Evolutionary conservation across 164 flowering plant species (phyloP), one percentile per base, ranked within the genome.

Genomic region (Malania oleifera): DNA sequence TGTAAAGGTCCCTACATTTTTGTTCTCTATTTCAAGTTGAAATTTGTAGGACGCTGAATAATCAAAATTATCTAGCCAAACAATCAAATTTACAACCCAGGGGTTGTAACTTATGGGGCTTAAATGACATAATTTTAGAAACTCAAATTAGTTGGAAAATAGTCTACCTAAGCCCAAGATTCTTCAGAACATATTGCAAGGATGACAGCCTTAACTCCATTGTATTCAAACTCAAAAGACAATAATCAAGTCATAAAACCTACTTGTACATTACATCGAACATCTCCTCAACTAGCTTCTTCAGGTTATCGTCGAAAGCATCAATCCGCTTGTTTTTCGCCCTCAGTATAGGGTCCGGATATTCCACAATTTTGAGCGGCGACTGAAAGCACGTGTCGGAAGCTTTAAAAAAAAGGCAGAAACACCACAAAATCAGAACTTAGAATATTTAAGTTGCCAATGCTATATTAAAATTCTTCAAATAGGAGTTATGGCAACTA

Each of bases 221-320:
- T 11, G 7, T 12, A n/a, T 28, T 37, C 18, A 35, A 24, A 11
- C 18, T 27, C 6, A 26, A 53, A 43, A 3, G 10, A 34, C 44
- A 34, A 23, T 19, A 28, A 52, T 37, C 73, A 55, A 34, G 15
- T 2, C 13, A 46, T 24, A 41, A 10, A 60, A 70, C 84, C 77
- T 56, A 88, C 97, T 77, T 88, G 77, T 95, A 95, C 99, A 95
- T 95, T 24, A 95, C 76, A 57, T 91, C 97, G 46, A 95, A 88
- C 99, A 95, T 95, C 69, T 88, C 95, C 28, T 67, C 73, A 0
- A 82, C 97, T 18, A 95, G 66, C 57, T 78, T 85, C 85, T 83
- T 86, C 75, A 95, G 65, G 47, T 75, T 83, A 34, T 86, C 93
- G 60, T 89, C 96, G 62, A 85, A 95, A 1, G 77, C 62, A 27